A percentile compares a stretch with the other conserved stretches of the same genome.
Conservation (phyloP, 2,329 filamentous ascomycete species). For the Phyllosticta ampelicida region DNA sequence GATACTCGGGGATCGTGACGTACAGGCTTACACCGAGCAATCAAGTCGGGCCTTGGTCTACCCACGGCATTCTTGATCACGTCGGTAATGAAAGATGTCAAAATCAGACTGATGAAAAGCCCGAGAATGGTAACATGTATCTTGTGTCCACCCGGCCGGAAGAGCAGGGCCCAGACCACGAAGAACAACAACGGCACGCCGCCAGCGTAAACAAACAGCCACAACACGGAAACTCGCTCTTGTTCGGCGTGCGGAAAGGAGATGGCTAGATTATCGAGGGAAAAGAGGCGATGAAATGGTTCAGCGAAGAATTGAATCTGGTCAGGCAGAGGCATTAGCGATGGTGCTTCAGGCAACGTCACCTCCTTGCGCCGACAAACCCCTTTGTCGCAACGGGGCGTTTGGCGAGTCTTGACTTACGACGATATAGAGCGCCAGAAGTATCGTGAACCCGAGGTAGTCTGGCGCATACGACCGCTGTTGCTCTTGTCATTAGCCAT, state of each 20-base stretch:
- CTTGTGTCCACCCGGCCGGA: slow-evolving; percentile 60
- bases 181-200: slow-evolving; percentile 60
- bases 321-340: slow-evolving; percentile 5
- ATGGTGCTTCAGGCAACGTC: not conserved
- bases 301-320: slow-evolving; percentile 59
- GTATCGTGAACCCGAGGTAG: slow-evolving; percentile 64
- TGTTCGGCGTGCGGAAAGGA: slow-evolving; percentile 75
- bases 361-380: not conserved
- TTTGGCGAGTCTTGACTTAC: slow-evolving; percentile 32
- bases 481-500: slow-evolving; percentile 11
- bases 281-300: slow-evolving; percentile 93
- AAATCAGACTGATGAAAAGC: slow-evolving; percentile 60
- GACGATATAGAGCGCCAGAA: slow-evolving; percentile 57
- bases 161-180: slow-evolving; percentile 51
- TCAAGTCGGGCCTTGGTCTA: slow-evolving; percentile 72
- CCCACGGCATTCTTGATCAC: slow-evolving; percentile 78
- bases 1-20: slow-evolving; percentile 13
- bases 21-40: slow-evolving; percentile 73
- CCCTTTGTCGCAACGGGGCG: not conserved
- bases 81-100: slow-evolving; percentile 78
- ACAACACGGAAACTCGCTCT: slow-evolving; percentile 70
- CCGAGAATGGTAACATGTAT: slow-evolving; percentile 77
- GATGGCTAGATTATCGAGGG: slow-evolving; percentile 71
- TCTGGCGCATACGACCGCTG: slow-evolving; percentile 79
- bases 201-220: slow-evolving; percentile 71